Evolutionary conservation across 768 basidiomycete genomes (phyloP), one percentile per base, ranked within the genome.

Genomic region (Auricularia cornea): DNA sequence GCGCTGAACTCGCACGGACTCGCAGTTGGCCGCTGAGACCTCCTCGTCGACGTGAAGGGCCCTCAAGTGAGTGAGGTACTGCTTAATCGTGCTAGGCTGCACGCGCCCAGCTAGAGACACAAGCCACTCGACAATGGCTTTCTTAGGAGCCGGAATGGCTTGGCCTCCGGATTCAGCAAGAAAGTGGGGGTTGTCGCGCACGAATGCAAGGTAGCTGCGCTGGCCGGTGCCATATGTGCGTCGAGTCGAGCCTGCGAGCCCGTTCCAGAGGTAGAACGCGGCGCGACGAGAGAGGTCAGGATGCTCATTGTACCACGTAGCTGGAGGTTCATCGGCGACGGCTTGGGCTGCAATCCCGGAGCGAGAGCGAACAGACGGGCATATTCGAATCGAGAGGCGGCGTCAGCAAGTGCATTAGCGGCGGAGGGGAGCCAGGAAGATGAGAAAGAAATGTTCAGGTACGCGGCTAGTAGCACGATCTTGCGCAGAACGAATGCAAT

Each of bases 201-300:
- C 61, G 61, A 72, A 75, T 32, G 73, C 64, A 60, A 75, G 59
- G 66, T 71, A 77, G 1, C 68, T 74, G 2, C 65, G 60, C 59
- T 77, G 74, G 4, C 74, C 74, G 0, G 74, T 67, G 12, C 66
- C 63, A 62, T 77, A 76, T 10, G 71, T 69, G 32, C 64, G 67
- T 0, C 72, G 65, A 35, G 76, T 75, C 35, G 67, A 71, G 32
- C 69, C 61, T 5, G 73, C 69, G 52, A 75, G 68, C 2, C 74
- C 71, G 60, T 75, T 70, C 72, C 70, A 75, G 12, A 75, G 68
- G 65, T 66, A 71, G 56, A 69, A 69, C 18, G 68, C 67, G 38
- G 69, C 65, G 3, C 16, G 28, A 3, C 56, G 33, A 59, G 31
- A 66, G 67, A 62, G 52, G 28, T 57, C 70, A 60, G n/a, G 62